Conservation (phyloP, 495 filamentous ascomycete genomes). For the Penicillium canescens region DNA sequence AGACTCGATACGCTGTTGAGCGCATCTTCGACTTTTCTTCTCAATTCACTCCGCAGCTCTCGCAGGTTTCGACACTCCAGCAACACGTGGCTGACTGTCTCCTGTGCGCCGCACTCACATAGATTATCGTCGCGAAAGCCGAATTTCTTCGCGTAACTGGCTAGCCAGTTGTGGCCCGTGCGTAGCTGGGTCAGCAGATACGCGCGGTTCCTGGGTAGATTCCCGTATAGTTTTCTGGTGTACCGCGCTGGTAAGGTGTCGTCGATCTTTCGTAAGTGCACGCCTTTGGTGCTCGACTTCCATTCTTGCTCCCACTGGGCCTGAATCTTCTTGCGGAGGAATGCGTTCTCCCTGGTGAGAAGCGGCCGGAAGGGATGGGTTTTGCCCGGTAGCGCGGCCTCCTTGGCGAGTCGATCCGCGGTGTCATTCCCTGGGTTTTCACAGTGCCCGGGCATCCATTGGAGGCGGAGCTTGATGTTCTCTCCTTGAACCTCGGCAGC, state of each 20-base stretch:
- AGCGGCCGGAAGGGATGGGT: slow-evolving; percentile 16
- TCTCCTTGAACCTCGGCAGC: slow-evolving; percentile 14
- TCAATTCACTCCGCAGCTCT: slow-evolving; percentile 14
- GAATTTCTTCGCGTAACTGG: slow-evolving; percentile 9
- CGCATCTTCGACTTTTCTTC: slow-evolving; percentile 7
- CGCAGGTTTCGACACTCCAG: slow-evolving; percentile 12
- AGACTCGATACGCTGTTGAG: too few relatives aligned
- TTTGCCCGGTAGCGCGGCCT: slow-evolving; percentile 13
- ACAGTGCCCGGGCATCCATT: slow-evolving; percentile 22
- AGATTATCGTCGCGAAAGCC: slow-evolving; percentile 14
- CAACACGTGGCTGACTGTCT: slow-evolving; percentile 19
- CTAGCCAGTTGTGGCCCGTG: slow-evolving; percentile 20
- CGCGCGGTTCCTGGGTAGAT: slow-evolving; percentile 12
- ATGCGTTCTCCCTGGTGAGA: slow-evolving; percentile 15
- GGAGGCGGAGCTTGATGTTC: slow-evolving; percentile 13
- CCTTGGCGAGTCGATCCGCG: slow-evolving; percentile 10
- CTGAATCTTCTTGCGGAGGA: slow-evolving; percentile 2
- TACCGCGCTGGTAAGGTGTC: slow-evolving; percentile 12
- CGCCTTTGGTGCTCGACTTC: slow-evolving; percentile 9
- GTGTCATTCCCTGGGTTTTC: slow-evolving; percentile 9
- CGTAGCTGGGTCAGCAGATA: slow-evolving; percentile 22
- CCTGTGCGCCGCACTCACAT: slow-evolving; percentile 18
- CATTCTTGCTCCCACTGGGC: slow-evolving; percentile 17
- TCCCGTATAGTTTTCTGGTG: slow-evolving; percentile 17
- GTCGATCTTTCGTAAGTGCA: slow-evolving; percentile 16